These are phyloP conservation scores for Calocybe cyanea DNA, from an alignment of 768 basidiomycete genomes.

Conservation along the genomic window DNA sequence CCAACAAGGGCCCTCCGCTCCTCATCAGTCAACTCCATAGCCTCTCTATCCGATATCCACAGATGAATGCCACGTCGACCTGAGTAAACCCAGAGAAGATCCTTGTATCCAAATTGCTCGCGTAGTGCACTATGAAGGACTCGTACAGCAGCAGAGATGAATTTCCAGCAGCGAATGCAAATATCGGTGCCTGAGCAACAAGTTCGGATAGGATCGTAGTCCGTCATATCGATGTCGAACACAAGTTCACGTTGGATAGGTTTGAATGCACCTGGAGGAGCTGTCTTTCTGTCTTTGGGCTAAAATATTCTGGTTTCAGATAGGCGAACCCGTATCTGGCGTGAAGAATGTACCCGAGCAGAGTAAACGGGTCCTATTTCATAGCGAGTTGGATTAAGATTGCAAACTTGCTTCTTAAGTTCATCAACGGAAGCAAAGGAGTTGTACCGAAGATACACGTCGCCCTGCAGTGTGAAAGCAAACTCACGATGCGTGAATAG, in stretches of 20 bases:
- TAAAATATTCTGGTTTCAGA: conserved; percentile 25
- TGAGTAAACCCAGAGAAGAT: conserved; percentile 97
- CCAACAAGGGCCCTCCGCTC: conserved; percentile 84
- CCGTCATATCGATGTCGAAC: conserved; percentile 99
- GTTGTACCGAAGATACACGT: conserved; percentile 93
- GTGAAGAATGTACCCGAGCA: conserved; percentile 58
- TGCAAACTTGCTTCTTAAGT: conserved; percentile 83
- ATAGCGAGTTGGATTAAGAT: conserved; percentile 87
- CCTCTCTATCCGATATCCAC: conserved; percentile 91
- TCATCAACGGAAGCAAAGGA: conserved; percentile 85
- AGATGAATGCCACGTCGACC: conserved; percentile 97
- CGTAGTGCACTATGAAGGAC: conserved; percentile 78
- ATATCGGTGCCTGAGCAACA: conserved; percentile 92
- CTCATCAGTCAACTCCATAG: conserved; percentile 88
- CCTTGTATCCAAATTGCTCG: conserved; percentile 86
- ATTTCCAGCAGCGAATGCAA: conserved; percentile 91
- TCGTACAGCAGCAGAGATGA: conserved; percentile 88
- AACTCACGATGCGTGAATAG: conserved; percentile 95
- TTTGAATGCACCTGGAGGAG: conserved; percentile 60
- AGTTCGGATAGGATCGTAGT: conserved; percentile 93
- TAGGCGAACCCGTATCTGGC: not conserved
- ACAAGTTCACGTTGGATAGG: conserved; percentile 89
- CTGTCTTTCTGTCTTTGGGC: conserved; percentile 88
- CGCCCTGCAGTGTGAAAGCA: conserved; percentile 86
- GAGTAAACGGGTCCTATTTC: conserved; percentile 96